Percentiles rank a stretch among this genome's conserved stretches.
Conservation (phyloP, 306 rosid species). For the Leucaena leucocephala region DNA sequence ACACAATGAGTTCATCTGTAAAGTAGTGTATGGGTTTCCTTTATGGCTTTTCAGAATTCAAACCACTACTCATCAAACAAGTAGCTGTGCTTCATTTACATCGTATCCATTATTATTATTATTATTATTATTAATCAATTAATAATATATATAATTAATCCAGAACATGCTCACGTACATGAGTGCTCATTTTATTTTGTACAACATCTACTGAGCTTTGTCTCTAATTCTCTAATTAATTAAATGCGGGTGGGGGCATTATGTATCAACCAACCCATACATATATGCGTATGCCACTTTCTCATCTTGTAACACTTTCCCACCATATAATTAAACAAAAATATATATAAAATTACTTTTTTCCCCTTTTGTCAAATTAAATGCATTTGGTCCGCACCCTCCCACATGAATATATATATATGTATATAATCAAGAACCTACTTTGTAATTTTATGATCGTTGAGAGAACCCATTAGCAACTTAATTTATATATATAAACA, state of each 20-base stretch:
- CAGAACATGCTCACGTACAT: constrained; percentile 14
- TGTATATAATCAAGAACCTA: not conserved
- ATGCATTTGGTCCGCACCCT: too few species aligned
- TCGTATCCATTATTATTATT: not conserved
- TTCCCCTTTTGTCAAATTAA: constrained; percentile 9
- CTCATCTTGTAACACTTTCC: not conserved
- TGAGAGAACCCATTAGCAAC: not conserved
- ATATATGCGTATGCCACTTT: constrained; percentile 14
- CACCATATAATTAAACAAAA: not conserved
- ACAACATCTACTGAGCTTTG: constrained; percentile 41
- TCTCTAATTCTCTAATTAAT: constrained; percentile 16
- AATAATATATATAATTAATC: not conserved
- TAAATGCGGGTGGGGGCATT: constrained; percentile 38
- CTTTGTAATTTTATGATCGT: constrained; percentile 5
- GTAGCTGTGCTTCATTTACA: constrained; percentile 1
- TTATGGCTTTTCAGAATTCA: constrained; percentile 15
- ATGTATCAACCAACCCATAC: constrained; percentile 29
- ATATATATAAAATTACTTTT: not conserved
- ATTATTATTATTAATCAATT: too few species aligned
- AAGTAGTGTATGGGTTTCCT: constrained; percentile 23
- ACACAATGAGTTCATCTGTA: constrained; percentile 35
- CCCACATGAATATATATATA: too few species aligned
- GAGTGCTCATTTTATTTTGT: not conserved
- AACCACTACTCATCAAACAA: not conserved
- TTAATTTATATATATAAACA: not conserved